Percentiles rank a stretch among this genome's conserved stretches.
These are phyloP conservation scores for Alternaria sp. DNA, from an alignment of 2,329 filamentous ascomycete genomes.

Conservation along the genomic window DNA sequence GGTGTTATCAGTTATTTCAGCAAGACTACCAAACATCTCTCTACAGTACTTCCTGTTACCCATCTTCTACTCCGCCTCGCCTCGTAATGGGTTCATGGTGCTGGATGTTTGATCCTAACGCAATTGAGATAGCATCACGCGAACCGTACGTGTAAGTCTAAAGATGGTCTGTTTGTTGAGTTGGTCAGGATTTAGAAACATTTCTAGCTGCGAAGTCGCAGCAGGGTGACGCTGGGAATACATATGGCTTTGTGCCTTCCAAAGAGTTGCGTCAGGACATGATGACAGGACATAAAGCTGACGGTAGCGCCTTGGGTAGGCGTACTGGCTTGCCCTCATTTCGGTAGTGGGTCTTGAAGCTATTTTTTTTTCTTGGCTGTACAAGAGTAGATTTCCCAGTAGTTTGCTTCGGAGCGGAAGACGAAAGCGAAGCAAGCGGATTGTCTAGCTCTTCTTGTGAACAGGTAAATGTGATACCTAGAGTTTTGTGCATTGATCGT, in stretches of 20 bases:
- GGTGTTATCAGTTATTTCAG: not conserved
- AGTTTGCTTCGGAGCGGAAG: not conserved
- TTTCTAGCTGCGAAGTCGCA: not conserved
- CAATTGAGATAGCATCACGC: not conserved
- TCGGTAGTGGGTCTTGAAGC: not conserved
- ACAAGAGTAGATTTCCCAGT: too few relatives aligned
- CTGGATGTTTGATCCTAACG: not conserved
- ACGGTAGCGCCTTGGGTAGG: not conserved
- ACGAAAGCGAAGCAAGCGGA: not conserved
- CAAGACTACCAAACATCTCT: not conserved
- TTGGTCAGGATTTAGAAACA: not conserved
- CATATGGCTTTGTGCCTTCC: not conserved
- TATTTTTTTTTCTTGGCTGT: not conserved
- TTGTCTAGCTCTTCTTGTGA: not conserved
- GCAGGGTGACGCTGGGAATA: not conserved
- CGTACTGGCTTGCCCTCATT: not conserved
- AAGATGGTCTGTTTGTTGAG: not conserved
- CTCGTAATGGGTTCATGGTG: not conserved
- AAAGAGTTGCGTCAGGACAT: not conserved
- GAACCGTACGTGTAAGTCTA: not conserved
- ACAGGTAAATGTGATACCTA: not conserved
- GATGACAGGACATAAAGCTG: not conserved
- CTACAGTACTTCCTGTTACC: not conserved
- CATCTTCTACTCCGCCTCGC: not conserved
- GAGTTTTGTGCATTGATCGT: not conserved